These are phyloP conservation scores for Aspergillus puulaauensis DNA, from an alignment of 2,329 filamentous ascomycete species.

Conservation along the genomic window DNA sequence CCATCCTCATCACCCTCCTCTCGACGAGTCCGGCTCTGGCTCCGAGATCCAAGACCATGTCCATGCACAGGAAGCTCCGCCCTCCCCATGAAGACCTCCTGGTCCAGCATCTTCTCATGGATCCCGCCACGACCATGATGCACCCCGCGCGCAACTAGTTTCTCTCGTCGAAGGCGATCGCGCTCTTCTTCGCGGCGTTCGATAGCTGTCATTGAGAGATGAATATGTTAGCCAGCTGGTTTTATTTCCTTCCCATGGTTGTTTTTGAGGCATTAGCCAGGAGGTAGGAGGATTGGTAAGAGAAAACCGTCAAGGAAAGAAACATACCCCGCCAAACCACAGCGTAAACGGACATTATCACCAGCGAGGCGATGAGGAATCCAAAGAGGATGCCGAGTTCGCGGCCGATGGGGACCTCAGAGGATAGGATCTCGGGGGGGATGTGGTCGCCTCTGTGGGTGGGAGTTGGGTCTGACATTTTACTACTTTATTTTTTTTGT, in stretches of 20 bases:
- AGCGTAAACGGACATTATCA: conserved; percentile 35
- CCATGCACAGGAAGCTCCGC: conserved; percentile 13
- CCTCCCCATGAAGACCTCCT: conserved; percentile 5
- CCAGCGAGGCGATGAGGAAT: conserved; percentile 33
- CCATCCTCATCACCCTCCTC: not conserved
- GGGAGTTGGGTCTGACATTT: not conserved
- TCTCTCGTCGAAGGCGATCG: conserved; percentile 6
- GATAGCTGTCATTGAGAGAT: conserved; percentile 16
- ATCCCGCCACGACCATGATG: conserved; percentile 22
- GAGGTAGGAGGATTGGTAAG: conserved; percentile 9
- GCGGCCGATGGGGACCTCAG: conserved; percentile 30
- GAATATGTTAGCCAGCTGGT: not conserved
- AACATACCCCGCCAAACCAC: conserved; percentile 35
- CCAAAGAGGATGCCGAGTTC: conserved; percentile 43
- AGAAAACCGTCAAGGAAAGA: not conserved
- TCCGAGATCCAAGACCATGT: not conserved
- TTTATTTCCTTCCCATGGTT: not conserved
- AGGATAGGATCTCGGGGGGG: conserved; percentile 30
- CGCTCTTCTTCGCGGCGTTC: conserved; percentile 33
- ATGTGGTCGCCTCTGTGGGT: conserved; percentile 10
- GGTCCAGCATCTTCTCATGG: conserved; percentile 29
- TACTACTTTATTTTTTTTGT: not conserved
- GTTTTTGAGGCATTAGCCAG: not conserved
- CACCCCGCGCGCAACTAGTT: conserved; percentile 15
- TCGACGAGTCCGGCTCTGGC: not conserved